Evolutionary conservation across 805 yeast genomes (phyloP).

Genomic region (Candida broadrunensis): DNA sequence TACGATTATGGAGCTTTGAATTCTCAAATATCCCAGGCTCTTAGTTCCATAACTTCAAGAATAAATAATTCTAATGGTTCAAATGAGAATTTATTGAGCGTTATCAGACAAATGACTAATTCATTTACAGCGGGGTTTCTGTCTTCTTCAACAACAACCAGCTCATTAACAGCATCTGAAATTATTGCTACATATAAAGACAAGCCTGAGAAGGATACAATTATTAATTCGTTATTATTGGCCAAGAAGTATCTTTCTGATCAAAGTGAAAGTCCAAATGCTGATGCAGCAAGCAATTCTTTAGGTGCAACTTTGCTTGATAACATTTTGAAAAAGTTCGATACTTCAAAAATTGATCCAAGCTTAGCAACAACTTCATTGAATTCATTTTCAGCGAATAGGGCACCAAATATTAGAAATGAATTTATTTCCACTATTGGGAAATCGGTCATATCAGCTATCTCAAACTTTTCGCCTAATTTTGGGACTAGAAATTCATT

Average conservation of each 20-base stretch:
- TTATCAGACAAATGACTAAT: slow-evolving; percentile 39
- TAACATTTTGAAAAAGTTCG: slow-evolving; percentile 18
- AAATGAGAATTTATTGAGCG: slow-evolving; percentile 28
- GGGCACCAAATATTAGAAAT: slow-evolving; percentile 1
- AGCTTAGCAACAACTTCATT: not conserved
- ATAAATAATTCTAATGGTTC: slow-evolving; percentile 20
- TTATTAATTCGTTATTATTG: slow-evolving; percentile 25
- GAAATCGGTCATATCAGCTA: slow-evolving; percentile 19
- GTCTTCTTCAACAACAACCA: slow-evolving; percentile 10
- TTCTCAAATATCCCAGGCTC: slow-evolving; percentile 32
- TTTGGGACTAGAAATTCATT: slow-evolving; percentile 12
- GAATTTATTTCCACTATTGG: slow-evolving; percentile 11
- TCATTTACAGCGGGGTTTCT: slow-evolving; percentile 18
- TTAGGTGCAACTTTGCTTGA: slow-evolving; percentile 21
- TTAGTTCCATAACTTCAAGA: slow-evolving; percentile 28
- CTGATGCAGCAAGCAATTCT: not conserved
- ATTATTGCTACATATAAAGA: slow-evolving; percentile 19
- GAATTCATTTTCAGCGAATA: not conserved
- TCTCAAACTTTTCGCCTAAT: slow-evolving; percentile 20
- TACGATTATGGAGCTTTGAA: slow-evolving; percentile 9
- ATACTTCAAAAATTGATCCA: slow-evolving; percentile 6
- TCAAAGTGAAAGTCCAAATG: not conserved
- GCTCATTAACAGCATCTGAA: slow-evolving; percentile 14
- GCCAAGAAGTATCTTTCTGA: slow-evolving; percentile 30
- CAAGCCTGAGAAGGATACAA: slow-evolving; percentile 17